A percentile compares a stretch with the other conserved stretches of the same genome.
Evolutionary conservation across 1,284 basidiomycete genomes (phyloP).

Genomic region (Rhodotorula sp.): DNA sequence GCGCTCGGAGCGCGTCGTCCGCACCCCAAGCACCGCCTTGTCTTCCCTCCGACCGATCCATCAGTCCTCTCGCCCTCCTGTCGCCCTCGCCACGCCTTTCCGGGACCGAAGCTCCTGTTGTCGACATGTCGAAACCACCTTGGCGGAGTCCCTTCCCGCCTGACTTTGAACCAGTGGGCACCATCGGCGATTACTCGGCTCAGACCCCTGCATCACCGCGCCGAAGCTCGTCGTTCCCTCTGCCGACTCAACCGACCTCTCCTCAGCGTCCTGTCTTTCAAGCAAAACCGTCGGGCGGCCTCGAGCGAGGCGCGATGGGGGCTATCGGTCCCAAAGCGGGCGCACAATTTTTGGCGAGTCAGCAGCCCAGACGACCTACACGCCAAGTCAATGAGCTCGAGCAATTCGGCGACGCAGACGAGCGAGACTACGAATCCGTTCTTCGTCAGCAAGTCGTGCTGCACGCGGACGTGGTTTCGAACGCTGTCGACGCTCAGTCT

Average conservation of each 20-base stretch:
- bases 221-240: background rate
- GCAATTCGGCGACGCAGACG: background rate
- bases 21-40: background rate
- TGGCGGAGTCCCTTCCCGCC: background rate
- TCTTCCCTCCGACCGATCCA: background rate
- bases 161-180: background rate
- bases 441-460: conserved; percentile 3
- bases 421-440: background rate
- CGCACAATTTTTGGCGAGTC: conserved; percentile 10
- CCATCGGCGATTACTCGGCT: background rate
- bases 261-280: too few relatives aligned
- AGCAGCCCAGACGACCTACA: background rate
- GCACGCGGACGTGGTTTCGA: background rate
- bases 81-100: too few relatives aligned
- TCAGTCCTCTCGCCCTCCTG: too few relatives aligned
- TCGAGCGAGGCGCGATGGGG: background rate
- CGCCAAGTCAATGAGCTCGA: conserved; percentile 5
- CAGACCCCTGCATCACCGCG: background rate
- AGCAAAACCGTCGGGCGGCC: background rate
- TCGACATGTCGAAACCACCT: background rate
- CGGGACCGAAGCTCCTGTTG: background rate
- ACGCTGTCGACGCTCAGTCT: background rate
- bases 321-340: conserved; percentile 22
- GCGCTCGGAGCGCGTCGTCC: too few relatives aligned
- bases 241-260: too few relatives aligned